Percentiles rank a stretch among this genome's conserved stretches.
phyloP scores from a whole-genome alignment of 2,329 filamentous ascomycete genomes.

The Orbilia ellipsospora region DNA sequence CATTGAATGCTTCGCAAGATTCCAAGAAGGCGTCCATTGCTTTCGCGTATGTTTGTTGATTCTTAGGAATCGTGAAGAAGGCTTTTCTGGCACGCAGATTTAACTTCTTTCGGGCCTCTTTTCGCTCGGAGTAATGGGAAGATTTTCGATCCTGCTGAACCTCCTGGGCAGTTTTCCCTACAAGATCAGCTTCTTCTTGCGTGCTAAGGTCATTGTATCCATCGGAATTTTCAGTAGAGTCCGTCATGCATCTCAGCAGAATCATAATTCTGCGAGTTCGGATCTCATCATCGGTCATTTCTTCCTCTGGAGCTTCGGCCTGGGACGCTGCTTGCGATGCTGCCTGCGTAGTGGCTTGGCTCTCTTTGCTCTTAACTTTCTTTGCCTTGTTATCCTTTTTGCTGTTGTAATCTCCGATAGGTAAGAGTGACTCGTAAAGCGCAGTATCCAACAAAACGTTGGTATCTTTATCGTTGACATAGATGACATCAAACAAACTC shows the following conservation, averaged over 20 bases:
- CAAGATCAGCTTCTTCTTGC: constrained; percentile 43
- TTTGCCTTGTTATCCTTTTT: constrained; percentile 64
- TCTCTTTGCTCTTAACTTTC: constrained; percentile 65
- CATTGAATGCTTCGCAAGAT: constrained; percentile 89
- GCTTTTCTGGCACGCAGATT: constrained; percentile 83
- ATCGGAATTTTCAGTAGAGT: constrained; percentile 43
- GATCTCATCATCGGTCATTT: constrained; percentile 47
- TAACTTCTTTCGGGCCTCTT: constrained; percentile 69
- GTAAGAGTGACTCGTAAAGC: constrained; percentile 87
- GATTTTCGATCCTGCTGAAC: constrained; percentile 63
- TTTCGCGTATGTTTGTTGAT: constrained; percentile 78
- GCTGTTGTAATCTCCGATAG: constrained; percentile 80
- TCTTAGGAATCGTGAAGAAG: constrained; percentile 85
- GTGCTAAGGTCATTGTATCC: constrained; percentile 43
- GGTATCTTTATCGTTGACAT: constrained; percentile 87
- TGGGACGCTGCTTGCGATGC: constrained; percentile 60
- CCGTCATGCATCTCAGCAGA: constrained; percentile 41
- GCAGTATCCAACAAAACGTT: constrained; percentile 86
- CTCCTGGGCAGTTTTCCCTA: constrained; percentile 39
- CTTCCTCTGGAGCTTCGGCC: constrained; percentile 62
- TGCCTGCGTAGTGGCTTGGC: constrained; percentile 40
- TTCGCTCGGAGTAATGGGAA: constrained; percentile 66
- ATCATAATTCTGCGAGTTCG: constrained; percentile 46
- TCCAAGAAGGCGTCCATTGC: constrained; percentile 81
- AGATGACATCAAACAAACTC: constrained; percentile 85